These are phyloP conservation scores for Peronospora destructor DNA, from an alignment of 352 stramenopile species.

Conservation along the genomic window DNA sequence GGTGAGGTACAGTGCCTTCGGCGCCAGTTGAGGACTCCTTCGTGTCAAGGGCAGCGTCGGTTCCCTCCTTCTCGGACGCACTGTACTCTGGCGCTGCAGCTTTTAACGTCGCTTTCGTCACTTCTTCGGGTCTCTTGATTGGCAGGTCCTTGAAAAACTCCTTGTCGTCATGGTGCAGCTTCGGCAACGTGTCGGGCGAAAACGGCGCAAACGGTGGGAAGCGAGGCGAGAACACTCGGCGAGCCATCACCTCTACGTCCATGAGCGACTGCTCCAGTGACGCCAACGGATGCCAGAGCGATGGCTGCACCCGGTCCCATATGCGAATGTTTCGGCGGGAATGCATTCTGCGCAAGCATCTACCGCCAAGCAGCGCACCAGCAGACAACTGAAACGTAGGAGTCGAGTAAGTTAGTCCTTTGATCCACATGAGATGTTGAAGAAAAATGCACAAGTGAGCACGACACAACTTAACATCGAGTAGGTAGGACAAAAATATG, in stretches of 20 bases:
- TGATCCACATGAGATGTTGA: constrained; percentile 12
- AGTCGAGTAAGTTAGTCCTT: neutral
- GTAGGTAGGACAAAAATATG: constrained; percentile 7
- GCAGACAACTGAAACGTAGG: neutral
- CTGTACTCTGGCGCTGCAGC: constrained; percentile 9
- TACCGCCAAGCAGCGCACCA: neutral
- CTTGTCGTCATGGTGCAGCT: constrained; percentile 30
- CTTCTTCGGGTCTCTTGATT: constrained; percentile 19
- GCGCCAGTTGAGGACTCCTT: constrained; percentile 16
- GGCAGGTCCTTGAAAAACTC: constrained; percentile 51
- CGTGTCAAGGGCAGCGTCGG: constrained; percentile 12
- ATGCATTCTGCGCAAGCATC: constrained; percentile 11
- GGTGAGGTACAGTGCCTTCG: constrained; percentile 14
- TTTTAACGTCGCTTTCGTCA: constrained; percentile 11
- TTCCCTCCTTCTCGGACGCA: constrained; percentile 11
- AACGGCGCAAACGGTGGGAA: constrained; percentile 29
- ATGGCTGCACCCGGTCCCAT: constrained; percentile 46
- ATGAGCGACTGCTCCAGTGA: constrained; percentile 66
- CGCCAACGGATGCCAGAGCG: constrained; percentile 41
- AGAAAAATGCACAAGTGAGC: constrained; percentile 15
- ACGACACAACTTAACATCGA: neutral
- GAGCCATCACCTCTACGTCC: constrained; percentile 40
- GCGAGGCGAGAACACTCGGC: constrained; percentile 25
- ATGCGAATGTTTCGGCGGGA: constrained; percentile 23
- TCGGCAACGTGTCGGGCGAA: constrained; percentile 13